Evolutionary conservation across 371 early-diverging fungal genomes (phyloP), one percentile per base, ranked within the genome.

Genomic region (Saksenaea oblongispora): DNA sequence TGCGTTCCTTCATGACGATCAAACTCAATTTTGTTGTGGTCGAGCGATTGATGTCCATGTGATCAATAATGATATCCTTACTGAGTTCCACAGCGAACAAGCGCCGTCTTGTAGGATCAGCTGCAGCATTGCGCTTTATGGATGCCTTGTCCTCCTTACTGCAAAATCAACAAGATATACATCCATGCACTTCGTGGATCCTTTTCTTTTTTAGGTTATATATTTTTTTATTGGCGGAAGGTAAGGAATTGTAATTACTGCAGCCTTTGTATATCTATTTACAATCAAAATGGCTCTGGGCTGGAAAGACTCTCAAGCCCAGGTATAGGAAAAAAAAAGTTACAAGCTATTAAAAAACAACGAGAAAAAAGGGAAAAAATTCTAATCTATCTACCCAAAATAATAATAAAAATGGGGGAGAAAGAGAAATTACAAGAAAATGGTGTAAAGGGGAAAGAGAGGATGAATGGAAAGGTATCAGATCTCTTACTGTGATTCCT

Each of bases 301-400:
- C 51, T 47, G 22, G 11, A 22, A 10, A 8, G 11, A 11, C 51
- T 18, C 22, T 1, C 22, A 10, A 18, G 24, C 51, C 51, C 51
- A 47, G 51, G 10, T 47, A 47, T 22, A 47, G 11, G 47, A 39
- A 39, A n/a, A 39, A n/a, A 22, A 10, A 47, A 47, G 22, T 9
- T 47, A 47, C 51, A 47, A 47, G 22, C 26, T 22, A 47, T 22
- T 22, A 47, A 22, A 47, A 47, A 47, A 47, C 51, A 47, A 41
- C n/a, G 9, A 47, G 22, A 47, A 47, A 47, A 47, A n/a, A n/a
- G n/a, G n/a, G 8, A 44, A 44, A 10, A 3, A 47, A 47, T 47
- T 47, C 51, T 47, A n/a, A 47, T 39, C 39, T 39, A 39, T 47
- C 51, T 47, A 47, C n/a, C 51, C 51, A n/a, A 7, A 31, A 31